Evolutionary conservation across 2,329 filamentous ascomycete species (phyloP), one percentile per base, ranked within the genome.

Genomic region (Xylogone sp.): DNA sequence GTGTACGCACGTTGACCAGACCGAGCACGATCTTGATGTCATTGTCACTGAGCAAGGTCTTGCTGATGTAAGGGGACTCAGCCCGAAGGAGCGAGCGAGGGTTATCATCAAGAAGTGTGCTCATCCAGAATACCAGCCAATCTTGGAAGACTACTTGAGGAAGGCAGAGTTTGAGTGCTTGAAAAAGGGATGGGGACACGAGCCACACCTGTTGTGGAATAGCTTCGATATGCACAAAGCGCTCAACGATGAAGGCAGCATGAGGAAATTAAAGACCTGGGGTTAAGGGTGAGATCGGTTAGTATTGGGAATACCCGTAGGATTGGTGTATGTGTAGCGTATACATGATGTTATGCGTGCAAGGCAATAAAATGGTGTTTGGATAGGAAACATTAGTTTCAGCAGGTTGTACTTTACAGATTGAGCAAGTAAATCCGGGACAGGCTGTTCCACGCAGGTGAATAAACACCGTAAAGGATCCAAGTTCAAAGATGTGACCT

Each of bases 1-100:
- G 87, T 90, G 86, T 73, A 95, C 90, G 3, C 91, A 96, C 72
- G 78, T 95, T 59, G 90, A 96, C 71, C 90, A 95, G 78, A 96
- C 91, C 0, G 91, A 96, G 74, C 90, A 95, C 70, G 91, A 96
- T 67, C 79, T 96, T 39, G 90, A 96, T 62, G 84, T 96, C n/a
- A 72, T 96, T 44, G 90, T 96, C n/a, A 83, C 80, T 20, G 76
- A 81, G 69, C 71, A 79, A 68, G 90, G 91, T 52, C 81, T 95
- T 21, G 91, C 90, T 22, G 90, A 96, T 64, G 90, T 96, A 1
- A 82, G 90, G 42, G 90, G 90, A 48, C 75, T 96, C 59, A 84
- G 82, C 57, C 90, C 91, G 1, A 80, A 84, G 49, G 89, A 96
- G 76, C 77, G 90, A 44, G 90, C 90, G 10, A 78, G 87, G 45